Base-by-base conservation (phyloP, 2,329 filamentous ascomycete species). In the Fusarium secorum region DNA sequence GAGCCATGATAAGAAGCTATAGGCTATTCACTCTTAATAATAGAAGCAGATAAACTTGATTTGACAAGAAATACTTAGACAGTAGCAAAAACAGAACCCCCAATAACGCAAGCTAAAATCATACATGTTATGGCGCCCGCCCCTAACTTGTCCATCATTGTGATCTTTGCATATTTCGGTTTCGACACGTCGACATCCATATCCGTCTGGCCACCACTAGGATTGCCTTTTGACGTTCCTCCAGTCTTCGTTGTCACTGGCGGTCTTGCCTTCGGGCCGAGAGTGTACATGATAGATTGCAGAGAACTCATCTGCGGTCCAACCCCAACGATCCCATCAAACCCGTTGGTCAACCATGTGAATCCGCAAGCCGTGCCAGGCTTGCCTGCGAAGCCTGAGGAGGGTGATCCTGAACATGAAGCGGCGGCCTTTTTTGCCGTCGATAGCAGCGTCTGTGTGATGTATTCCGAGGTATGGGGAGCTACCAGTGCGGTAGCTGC, bases 231-330 rank as follows among this genome's bases (percentile, higher is more conserved):
- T 4, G 86, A 89, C 3, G 87, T 91, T 55, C 90, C 91, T 36
- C 90, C 90, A 2, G 85, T 87, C 6, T 81, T 76, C 1, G 82
- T 82, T 0, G 88, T 90, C 20, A 86, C 81, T 0, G 88, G 86
- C 2, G 79, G 78, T 20, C 78, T 75, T 3, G 73, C 74, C 18
- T 78, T 77, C 44, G 81, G 78, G 42, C 88, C 79, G 13, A 92
- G 82, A 45, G 85, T 87, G 60, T 89, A 89, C 78, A 89, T 88
- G 69, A 93, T 81, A 17, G 90, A 85, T 30, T 87, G 85, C 28
- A 92, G 81, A 0, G 88, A 90, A 72, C 87, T 90, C 86, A 93
- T 91, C 83, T 93, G 89, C 78, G 91, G 84, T 46, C 91, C 91
- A 13, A 93, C 89, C 56, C 91, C 91, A 14, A 82, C 83, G 22